phyloP scores from a whole-genome alignment of 768 basidiomycete genomes.

The Boletus tomentosulus region DNA sequence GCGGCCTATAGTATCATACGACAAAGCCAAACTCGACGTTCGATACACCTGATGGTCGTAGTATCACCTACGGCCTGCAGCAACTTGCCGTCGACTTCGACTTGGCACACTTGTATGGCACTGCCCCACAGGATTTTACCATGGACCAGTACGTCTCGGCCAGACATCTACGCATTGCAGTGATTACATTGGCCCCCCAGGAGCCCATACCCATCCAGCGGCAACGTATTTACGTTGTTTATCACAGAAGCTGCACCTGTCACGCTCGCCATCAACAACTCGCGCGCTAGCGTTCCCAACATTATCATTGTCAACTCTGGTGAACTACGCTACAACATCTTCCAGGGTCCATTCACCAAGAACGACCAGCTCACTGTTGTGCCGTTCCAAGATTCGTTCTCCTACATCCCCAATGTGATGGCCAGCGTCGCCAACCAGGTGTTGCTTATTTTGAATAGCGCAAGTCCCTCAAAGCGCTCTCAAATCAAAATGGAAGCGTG shows the following conservation, averaged over 20 bases:
- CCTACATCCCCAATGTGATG: slow-evolving; percentile 55
- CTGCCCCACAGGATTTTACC: slow-evolving; percentile 73
- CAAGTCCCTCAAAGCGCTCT: slow-evolving; percentile 22
- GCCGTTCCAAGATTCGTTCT: slow-evolving; percentile 64
- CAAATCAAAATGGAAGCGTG: slow-evolving; percentile 24
- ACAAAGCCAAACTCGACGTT: slow-evolving; percentile 47
- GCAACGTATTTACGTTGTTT: slow-evolving; percentile 58
- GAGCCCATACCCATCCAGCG: slow-evolving; percentile 57
- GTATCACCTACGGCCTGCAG: slow-evolving; percentile 53
- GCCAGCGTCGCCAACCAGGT: slow-evolving; percentile 49
- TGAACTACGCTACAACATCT: slow-evolving; percentile 62
- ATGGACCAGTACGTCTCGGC: slow-evolving; percentile 46
- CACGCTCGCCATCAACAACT: slow-evolving; percentile 59
- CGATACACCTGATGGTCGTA: slow-evolving; percentile 52
- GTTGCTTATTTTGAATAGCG: slow-evolving; percentile 50
- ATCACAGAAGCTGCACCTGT: slow-evolving; percentile 50
- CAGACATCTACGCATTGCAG: not conserved
- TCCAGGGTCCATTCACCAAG: slow-evolving; percentile 66
- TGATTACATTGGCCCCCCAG: slow-evolving; percentile 27
- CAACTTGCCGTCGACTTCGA: slow-evolving; percentile 56
- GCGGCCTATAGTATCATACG: slow-evolving; percentile 59
- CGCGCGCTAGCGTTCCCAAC: slow-evolving; percentile 54
- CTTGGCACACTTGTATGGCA: slow-evolving; percentile 60
- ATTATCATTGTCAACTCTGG: slow-evolving; percentile 65
- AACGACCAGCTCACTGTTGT: slow-evolving; percentile 77